Evolutionary conservation across 2,329 filamentous ascomycete genomes (phyloP).

Genomic region (Fusarium sp.): DNA sequence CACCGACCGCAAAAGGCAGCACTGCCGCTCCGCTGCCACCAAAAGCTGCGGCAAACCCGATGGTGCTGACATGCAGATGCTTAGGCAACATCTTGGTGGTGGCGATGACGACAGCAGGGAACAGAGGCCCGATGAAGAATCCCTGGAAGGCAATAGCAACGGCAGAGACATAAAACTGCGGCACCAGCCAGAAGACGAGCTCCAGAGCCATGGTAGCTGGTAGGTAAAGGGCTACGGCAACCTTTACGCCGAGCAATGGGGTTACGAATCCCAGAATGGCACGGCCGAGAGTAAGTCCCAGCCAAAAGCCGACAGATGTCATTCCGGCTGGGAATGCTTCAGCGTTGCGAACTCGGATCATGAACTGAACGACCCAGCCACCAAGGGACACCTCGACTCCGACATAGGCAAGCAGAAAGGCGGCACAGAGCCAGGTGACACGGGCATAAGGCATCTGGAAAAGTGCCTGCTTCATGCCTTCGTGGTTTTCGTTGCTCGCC

Average conservation of each 20-base stretch:
- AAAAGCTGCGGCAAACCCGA: slow-evolving; percentile 82
- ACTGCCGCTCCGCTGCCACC: slow-evolving; percentile 77
- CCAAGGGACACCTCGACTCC: slow-evolving; percentile 80
- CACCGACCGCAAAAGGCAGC: slow-evolving; percentile 74
- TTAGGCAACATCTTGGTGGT: slow-evolving; percentile 76
- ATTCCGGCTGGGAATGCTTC: slow-evolving; percentile 76
- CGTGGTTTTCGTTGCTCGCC: slow-evolving; percentile 43
- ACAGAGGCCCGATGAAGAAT: slow-evolving; percentile 83
- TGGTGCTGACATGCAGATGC: slow-evolving; percentile 79
- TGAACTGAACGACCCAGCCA: slow-evolving; percentile 87
- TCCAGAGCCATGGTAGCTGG: slow-evolving; percentile 71
- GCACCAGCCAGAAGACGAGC: slow-evolving; percentile 84
- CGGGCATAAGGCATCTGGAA: slow-evolving; percentile 55
- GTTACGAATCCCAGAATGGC: slow-evolving; percentile 80
- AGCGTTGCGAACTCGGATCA: slow-evolving; percentile 79
- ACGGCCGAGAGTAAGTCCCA: slow-evolving; percentile 79
- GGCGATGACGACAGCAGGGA: slow-evolving; percentile 77
- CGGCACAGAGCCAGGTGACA: slow-evolving; percentile 75
- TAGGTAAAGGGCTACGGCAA: slow-evolving; percentile 71
- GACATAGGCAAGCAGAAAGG: slow-evolving; percentile 81
- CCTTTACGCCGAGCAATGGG: slow-evolving; percentile 75
- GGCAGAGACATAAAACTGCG: slow-evolving; percentile 79
- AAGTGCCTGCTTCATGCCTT: slow-evolving; percentile 47
- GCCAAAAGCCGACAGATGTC: slow-evolving; percentile 83
- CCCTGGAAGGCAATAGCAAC: slow-evolving; percentile 78